Base-by-base conservation (phyloP, 129 eudicot genomes). In the Saposhnikovia divaricata region DNA sequence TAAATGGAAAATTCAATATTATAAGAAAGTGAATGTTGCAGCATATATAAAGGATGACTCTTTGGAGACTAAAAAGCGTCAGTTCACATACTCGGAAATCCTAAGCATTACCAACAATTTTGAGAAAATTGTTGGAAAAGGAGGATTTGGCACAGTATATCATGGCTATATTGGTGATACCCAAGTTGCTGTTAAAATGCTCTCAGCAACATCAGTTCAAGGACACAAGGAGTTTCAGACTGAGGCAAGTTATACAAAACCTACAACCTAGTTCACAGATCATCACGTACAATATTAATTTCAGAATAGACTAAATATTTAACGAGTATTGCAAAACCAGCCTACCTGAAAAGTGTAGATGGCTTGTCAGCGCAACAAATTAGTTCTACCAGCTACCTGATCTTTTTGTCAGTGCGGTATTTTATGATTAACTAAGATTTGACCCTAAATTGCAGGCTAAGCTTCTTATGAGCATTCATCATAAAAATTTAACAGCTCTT, bases 141-240 rank as follows among this genome's bases (percentile, higher is more conserved):
- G 31, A 57, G 66, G 66, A 57, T 57, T 57, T 57, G 66, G 31
- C 66, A 57, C 31, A 57, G 28, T 57, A 21, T 57, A 57, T 57
- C 66, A 57, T 57, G 66, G 66, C 66, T 57, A 57, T 57, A 5
- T 57, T 57, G 28, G 4, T 57, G 66, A 57, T 23, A 57, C 13
- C 66, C 66, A 57, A 57, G 66, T 57, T 57, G 66, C 66, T 57
- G 66, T 57, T 57, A 57, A 57, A 21, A 57, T 57, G 66, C 66
- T 57, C 12, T 57, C 66, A 23, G 31, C 66, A 57, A 57, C 66
- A 23, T 57, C 31, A 6, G 31, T 9, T 23, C 28, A 57, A 57
- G 66, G 66, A 57, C 23, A 21, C n/a, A 57, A 57, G 12, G 66
- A 57, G 66, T 57, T 57, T 57, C 31, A 57, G 4, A 57, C 31